A percentile compares a stretch with the other conserved stretches of the same genome.
Evolutionary conservation across 2,329 filamentous ascomycete genomes (phyloP).

Genomic region (Sporothrix euskadiensis): DNA sequence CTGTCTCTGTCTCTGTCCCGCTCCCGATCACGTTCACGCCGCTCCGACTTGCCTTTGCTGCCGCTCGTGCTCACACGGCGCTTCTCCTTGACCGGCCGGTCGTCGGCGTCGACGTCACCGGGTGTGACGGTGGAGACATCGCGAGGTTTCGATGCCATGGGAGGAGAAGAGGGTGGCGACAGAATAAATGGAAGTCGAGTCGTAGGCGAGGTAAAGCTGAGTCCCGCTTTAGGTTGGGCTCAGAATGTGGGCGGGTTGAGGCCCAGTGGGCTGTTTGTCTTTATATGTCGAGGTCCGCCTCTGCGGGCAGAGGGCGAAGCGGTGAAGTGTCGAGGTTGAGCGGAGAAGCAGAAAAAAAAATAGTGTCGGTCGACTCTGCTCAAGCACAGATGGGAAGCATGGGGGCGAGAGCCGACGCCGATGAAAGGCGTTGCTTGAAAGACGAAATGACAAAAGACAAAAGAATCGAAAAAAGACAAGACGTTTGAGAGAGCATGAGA

Average conservation of each 20-base stretch:
- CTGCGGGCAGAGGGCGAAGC: constrained; percentile 1
- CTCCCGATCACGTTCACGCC: constrained; percentile 4
- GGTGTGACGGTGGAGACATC: constrained; percentile 20
- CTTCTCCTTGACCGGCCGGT: constrained; percentile 24
- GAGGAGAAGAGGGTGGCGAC: neutral
- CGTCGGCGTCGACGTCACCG: constrained; percentile 24
- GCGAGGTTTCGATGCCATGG: constrained; percentile 26
- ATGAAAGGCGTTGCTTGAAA: constrained; percentile 21
- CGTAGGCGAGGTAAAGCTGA: neutral
- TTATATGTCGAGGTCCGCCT: constrained; percentile 7
- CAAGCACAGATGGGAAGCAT: constrained; percentile 21
- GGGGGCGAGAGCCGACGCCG: constrained; percentile 24
- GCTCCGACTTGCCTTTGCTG: constrained; percentile 23
- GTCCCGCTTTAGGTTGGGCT: constrained; percentile 11
- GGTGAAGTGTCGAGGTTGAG: constrained; percentile 16
- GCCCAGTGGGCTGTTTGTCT: neutral
- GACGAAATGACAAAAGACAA: neutral
- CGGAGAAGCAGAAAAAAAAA: neutral
- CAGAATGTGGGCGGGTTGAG: neutral
- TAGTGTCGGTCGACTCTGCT: constrained; percentile 11
- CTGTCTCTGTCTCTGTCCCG: constrained; percentile 16
- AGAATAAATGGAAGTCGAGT: neutral
- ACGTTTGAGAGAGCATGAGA: neutral
- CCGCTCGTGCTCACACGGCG: constrained; percentile 25
- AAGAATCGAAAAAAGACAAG: neutral